Base-by-base conservation (phyloP, 1,284 basidiomycete genomes). In the Lignosus rhinocerotis region DNA sequence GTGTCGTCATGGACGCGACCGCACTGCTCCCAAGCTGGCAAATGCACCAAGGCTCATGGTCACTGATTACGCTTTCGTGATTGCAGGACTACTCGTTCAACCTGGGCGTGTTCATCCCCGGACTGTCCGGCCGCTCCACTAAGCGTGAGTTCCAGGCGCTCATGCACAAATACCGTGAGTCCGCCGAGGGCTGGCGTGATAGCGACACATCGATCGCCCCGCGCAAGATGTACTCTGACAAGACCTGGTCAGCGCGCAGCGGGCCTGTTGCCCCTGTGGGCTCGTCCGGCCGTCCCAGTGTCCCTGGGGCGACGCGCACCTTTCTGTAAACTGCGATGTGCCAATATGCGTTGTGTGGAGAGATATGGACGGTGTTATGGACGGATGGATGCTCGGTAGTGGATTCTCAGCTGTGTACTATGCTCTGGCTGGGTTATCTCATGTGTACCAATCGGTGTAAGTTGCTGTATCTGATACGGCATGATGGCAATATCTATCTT, bases 121-220 rank as follows among this genome's bases (percentile, higher is more conserved):
- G 55, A 1, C 32, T 59, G 42, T 39, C 36, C 0, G 56, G 59
- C 2, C 44, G 55, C 34, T 61, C 62, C 33, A 50, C 59, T 42
- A 64, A 59, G 59, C 59, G 62, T 53, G 62, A 64, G 53, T 64
- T 64, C 59, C 57, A 56, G 43, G 62, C 59, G 38, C 62, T 64
- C 53, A 53, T 64, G 49, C 57, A 64, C 51, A 61, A 61, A 55
- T 64, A 61, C 57, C 59, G 62, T 46, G 59, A 61, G 3, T 62
- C 58, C 19, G 58, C 57, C 30, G 52, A 58, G 32, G 57, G 57
- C 47, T 54, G 52, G 57, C 57, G 57, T 48, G 57, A 58, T 52
- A n/a, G n/a, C n/a, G 57, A 53, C 19, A 11, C 51, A 30, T 39
- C 42, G 32, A 41, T 43, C 36, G 39, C 55, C 5, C 43, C 55